These are phyloP conservation scores for Clavispora phyllophila DNA, from an alignment of 805 yeast genomes.

Conservation along the genomic window DNA sequence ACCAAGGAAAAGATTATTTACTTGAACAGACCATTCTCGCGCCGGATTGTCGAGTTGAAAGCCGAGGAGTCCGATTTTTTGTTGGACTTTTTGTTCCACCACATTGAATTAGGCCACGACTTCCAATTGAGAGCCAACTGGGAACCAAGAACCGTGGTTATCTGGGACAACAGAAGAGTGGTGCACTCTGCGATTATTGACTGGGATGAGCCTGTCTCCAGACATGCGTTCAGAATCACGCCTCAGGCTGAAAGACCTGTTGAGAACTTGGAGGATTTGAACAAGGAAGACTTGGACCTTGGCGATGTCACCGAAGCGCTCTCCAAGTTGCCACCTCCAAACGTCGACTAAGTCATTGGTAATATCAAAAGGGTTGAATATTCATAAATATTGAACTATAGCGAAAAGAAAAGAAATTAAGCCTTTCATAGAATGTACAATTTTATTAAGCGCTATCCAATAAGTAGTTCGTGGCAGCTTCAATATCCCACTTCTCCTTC, in stretches of 20 bases:
- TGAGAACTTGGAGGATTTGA: constrained; percentile 35
- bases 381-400: too few relatives aligned
- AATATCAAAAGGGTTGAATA: too few relatives aligned
- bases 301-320: constrained; percentile 14
- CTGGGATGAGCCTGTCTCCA: constrained; percentile 54
- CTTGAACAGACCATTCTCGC: constrained; percentile 57
- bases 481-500: constrained; percentile 67
- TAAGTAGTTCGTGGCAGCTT: constrained; percentile 81
- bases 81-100: constrained; percentile 51
- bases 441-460: constrained; percentile 57
- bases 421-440: not conserved
- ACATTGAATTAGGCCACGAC: constrained; percentile 50
- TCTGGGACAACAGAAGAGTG: constrained; percentile 77
- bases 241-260: constrained; percentile 70
- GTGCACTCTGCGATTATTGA: constrained; percentile 67
- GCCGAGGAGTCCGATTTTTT: constrained; percentile 63
- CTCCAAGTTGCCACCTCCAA: constrained; percentile 2
- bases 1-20: constrained; percentile 55
- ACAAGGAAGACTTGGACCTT: constrained; percentile 17
- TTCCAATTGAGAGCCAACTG: constrained; percentile 66
- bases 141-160: constrained; percentile 64
- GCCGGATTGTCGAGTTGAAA: constrained; percentile 67
- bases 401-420: not conserved
- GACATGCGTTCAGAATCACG: constrained; percentile 73
- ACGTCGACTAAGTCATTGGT: not conserved